Percentiles rank a stretch among this genome's conserved stretches.
phyloP scores from a whole-genome alignment of 352 stramenopile species.

The Globisporangium paroecandrum region DNA sequence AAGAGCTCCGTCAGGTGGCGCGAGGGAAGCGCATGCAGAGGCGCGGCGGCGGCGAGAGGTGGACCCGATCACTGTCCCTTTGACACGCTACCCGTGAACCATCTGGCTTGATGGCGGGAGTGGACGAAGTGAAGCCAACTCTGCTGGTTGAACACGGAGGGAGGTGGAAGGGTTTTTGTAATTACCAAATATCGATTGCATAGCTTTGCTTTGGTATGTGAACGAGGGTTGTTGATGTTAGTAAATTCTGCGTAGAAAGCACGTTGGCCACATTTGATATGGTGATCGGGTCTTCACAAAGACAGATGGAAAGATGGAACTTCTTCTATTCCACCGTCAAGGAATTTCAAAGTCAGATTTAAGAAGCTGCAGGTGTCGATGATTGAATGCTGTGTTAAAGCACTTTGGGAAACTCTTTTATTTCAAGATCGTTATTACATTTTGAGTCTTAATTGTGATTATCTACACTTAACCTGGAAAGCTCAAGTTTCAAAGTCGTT shows the following conservation, averaged over 20 bases:
- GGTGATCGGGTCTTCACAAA: not conserved
- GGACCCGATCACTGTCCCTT: not conserved
- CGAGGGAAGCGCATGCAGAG: not conserved
- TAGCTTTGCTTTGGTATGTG: not conserved
- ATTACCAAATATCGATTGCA: not conserved
- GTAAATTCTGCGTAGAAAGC: not conserved
- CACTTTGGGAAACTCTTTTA: no score
- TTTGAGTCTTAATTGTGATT: no score
- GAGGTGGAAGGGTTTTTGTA: no score
- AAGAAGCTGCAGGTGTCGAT: no score
- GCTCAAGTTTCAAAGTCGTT: no score
- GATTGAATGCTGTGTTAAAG: no score
- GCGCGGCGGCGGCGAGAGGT: not conserved
- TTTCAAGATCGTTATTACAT: no score
- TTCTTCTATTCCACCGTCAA: no score
- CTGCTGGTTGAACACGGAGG: not conserved
- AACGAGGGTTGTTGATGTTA: not conserved
- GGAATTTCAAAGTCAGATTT: no score
- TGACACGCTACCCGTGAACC: not conserved
- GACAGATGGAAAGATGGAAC: not conserved
- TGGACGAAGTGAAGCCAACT: not conserved
- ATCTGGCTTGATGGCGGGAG: not conserved
- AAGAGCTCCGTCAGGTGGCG: not conserved
- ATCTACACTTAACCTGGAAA: no score
- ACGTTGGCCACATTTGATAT: not conserved